Evolutionary conservation across 208 protist genomes (phyloP).

Genomic region (Acanthamoeba royreba): DNA sequence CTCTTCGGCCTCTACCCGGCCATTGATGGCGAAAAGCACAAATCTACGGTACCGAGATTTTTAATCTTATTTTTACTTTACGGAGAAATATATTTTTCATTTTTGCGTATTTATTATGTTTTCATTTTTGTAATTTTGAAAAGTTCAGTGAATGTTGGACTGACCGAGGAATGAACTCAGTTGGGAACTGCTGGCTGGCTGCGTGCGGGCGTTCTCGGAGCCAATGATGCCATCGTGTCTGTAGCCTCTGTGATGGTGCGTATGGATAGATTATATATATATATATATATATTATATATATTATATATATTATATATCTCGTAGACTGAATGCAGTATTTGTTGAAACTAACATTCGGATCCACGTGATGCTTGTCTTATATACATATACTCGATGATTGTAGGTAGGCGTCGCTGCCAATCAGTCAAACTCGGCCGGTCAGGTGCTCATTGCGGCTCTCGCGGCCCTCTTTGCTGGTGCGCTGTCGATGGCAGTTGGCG

Average conservation of each 20-base stretch:
- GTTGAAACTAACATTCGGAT: too few relatives aligned
- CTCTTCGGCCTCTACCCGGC: background rate
- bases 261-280: background rate
- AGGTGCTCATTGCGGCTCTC: conserved; percentile 16
- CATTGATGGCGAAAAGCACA: background rate
- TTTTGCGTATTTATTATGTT: background rate
- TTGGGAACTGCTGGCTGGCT: background rate
- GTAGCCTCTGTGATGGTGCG: conserved; percentile 12
- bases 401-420: background rate
- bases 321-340: background rate
- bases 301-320: background rate
- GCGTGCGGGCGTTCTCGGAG: conserved; percentile 30
- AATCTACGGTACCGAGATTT: background rate
- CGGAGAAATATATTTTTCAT: background rate
- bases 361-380: too few relatives aligned
- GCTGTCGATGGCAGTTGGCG: conserved; percentile 48
- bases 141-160: background rate
- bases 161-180: too few relatives aligned
- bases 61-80: background rate
- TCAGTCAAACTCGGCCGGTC: background rate
- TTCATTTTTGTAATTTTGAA: background rate
- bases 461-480: conserved; percentile 34
- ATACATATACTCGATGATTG: too few relatives aligned
- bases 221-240: conserved; percentile 49
- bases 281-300: background rate